Conservation (phyloP, 2,329 filamentous ascomycete genomes). For the Monosporascus ibericus region DNA sequence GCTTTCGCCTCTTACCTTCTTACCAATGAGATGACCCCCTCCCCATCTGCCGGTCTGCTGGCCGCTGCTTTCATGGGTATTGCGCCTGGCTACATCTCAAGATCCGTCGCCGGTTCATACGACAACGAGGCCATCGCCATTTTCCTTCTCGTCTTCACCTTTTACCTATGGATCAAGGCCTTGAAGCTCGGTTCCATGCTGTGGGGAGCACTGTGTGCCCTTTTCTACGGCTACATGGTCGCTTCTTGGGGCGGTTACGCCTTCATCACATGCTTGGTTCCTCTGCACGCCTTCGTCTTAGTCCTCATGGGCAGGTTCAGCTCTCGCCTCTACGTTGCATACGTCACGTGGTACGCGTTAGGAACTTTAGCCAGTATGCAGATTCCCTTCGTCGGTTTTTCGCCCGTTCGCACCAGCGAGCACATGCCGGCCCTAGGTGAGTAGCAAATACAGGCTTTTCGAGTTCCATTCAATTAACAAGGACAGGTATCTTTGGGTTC, state of each 20-base stretch:
- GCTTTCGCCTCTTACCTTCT: conserved; percentile 90
- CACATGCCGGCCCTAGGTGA: conserved; percentile 94
- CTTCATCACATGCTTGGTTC: conserved; percentile 97
- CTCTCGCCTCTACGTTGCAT: conserved; percentile 88
- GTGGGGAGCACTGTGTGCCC: conserved; percentile 88
- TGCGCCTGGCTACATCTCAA: conserved; percentile 92
- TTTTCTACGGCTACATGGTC: conserved; percentile 99
- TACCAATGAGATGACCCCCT: conserved; percentile 95
- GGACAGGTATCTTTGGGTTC: conserved; percentile 82
- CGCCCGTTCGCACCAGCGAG: conserved; percentile 93
- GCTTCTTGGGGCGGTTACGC: conserved; percentile 99
- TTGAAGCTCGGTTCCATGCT: conserved; percentile 94
- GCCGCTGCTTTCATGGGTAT: conserved; percentile 97
- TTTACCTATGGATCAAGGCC: conserved; percentile 98
- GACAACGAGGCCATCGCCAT: conserved; percentile 99
- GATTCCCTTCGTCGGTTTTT: conserved; percentile 96
- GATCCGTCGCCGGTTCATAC: conserved; percentile 96
- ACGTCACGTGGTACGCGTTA: conserved; percentile 96
- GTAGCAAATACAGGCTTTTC: conserved; percentile 18
- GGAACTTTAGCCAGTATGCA: conserved; percentile 98
- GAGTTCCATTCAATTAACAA: conserved; percentile 9
- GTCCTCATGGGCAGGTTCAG: conserved; percentile 97
- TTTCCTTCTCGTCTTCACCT: conserved; percentile 96
- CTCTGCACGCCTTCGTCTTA: conserved; percentile 87
- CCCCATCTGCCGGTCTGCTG: conserved; percentile 87